Percentiles rank a stretch among this genome's conserved stretches.
phyloP scores from a whole-genome alignment of 1,284 basidiomycete species.

The Leccinum solheimii region DNA sequence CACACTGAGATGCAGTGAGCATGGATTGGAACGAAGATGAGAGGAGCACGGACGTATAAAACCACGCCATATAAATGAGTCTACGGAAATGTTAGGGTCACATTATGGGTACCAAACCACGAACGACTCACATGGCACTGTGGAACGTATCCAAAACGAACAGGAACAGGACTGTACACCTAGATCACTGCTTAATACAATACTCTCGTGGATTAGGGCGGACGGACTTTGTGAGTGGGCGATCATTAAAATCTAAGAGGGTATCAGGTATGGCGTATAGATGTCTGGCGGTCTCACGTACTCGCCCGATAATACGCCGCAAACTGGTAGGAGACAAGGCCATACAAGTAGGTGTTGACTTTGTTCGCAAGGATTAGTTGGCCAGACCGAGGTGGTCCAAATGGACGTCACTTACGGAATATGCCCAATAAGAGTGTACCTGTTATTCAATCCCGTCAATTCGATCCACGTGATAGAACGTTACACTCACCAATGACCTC shows the following conservation, averaged over 20 bases:
- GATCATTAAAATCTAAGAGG: constrained; percentile 46
- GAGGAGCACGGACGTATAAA: constrained; percentile 10
- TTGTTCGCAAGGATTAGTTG: not conserved
- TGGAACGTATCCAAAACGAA: constrained; percentile 49
- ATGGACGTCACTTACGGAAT: constrained; percentile 34
- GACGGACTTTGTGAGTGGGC: constrained; percentile 21
- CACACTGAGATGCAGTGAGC: constrained; percentile 10
- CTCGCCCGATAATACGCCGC: constrained; percentile 41
- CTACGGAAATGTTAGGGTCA: constrained; percentile 3
- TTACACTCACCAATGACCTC: constrained; percentile 17
- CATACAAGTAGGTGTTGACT: constrained; percentile 56
- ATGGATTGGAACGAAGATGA: not conserved
- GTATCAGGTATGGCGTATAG: not conserved
- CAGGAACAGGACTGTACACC: constrained; percentile 40
- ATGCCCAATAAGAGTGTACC: constrained; percentile 42
- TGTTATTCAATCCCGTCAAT: constrained; percentile 13
- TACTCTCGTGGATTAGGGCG: not conserved
- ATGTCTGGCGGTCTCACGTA: not conserved
- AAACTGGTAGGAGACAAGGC: constrained; percentile 51
- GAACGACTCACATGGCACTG: constrained; percentile 33
- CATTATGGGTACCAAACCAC: not conserved
- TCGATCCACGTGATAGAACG: not conserved
- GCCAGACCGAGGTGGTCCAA: not conserved
- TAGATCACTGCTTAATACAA: constrained; percentile 14
- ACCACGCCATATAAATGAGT: constrained; percentile 22